phyloP scores from a whole-genome alignment of 805 yeast species.

The Candida rishiriensis region DNA sequence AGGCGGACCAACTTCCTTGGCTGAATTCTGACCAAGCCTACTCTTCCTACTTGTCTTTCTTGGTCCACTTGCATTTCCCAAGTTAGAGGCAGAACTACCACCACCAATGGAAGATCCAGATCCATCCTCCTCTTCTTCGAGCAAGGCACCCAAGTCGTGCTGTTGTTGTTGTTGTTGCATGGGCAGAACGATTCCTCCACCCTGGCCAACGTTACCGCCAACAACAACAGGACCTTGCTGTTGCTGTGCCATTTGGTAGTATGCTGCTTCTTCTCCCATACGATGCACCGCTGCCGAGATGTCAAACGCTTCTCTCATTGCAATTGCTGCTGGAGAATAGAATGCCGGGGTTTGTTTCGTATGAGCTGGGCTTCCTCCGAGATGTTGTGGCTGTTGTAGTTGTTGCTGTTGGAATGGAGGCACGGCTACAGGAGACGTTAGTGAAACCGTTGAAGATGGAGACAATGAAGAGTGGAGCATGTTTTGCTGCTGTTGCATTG shows the following conservation, averaged over 20 bases:
- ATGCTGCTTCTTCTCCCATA: slow-evolving; percentile 46
- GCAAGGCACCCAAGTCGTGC: slow-evolving; percentile 9
- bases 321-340: slow-evolving; percentile 56
- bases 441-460: not conserved
- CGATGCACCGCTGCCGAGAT: slow-evolving; percentile 58
- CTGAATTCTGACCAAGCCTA: not conserved
- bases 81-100: not conserved
- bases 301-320: slow-evolving; percentile 56
- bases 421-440: too few species aligned
- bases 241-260: slow-evolving; percentile 8
- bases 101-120: not conserved
- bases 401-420: not conserved
- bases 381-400: not conserved
- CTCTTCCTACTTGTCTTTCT: not conserved
- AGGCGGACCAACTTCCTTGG: not conserved
- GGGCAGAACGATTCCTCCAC: not conserved
- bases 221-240: not conserved
- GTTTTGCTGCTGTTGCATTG: not conserved
- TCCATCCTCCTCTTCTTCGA: slow-evolving; percentile 18
- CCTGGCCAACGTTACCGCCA: not conserved
- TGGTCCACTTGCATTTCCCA: not conserved
- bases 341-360: slow-evolving; percentile 23
- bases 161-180: not conserved
- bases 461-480: not conserved
- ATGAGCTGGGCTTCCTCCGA: slow-evolving; percentile 17